A percentile compares a stretch with the other conserved stretches of the same genome.
These are phyloP conservation scores for Penicillium bialowiezense DNA, from an alignment of 495 filamentous ascomycete species.

Conservation along the genomic window DNA sequence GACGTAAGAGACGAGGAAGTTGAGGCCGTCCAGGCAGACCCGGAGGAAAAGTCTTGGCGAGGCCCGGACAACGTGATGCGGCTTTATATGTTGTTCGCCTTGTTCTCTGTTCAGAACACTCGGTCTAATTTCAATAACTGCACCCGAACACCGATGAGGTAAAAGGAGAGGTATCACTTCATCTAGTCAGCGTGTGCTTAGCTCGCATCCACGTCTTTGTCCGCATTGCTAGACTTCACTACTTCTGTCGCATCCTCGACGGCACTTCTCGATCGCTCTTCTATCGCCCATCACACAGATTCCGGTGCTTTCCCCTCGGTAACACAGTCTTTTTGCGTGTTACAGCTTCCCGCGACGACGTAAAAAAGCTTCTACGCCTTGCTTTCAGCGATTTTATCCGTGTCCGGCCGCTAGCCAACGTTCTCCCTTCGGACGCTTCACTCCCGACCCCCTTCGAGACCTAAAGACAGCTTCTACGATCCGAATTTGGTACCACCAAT, in stretches of 20 bases:
- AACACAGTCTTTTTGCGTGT: too few species aligned
- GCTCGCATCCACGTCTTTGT: slow-evolving; percentile 16
- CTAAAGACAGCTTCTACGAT: background rate
- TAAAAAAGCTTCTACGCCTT: slow-evolving; percentile 9
- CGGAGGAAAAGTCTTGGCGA: slow-evolving; percentile 25
- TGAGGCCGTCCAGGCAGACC: slow-evolving; percentile 6
- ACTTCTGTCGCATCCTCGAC: slow-evolving; percentile 7
- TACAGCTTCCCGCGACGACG: background rate
- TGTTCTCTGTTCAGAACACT: too few species aligned
- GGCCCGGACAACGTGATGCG: slow-evolving; percentile 4
- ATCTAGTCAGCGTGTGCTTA: background rate
- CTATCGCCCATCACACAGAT: background rate
- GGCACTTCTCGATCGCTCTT: background rate
- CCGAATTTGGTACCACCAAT: slow-evolving; percentile 1
- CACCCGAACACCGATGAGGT: too few species aligned
- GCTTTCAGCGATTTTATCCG: slow-evolving; percentile 8
- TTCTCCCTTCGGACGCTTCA: background rate
- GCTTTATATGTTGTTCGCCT: background rate
- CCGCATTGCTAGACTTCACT: slow-evolving; percentile 13
- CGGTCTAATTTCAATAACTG: too few species aligned
- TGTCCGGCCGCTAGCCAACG: background rate
- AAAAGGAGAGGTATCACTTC: too few species aligned
- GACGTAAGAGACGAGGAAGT: slow-evolving; percentile 6
- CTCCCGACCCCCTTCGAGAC: background rate
- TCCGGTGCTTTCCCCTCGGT: background rate